Conservation (phyloP, 2,329 filamentous ascomycete species). For the Arthrinium phaeospermum region DNA sequence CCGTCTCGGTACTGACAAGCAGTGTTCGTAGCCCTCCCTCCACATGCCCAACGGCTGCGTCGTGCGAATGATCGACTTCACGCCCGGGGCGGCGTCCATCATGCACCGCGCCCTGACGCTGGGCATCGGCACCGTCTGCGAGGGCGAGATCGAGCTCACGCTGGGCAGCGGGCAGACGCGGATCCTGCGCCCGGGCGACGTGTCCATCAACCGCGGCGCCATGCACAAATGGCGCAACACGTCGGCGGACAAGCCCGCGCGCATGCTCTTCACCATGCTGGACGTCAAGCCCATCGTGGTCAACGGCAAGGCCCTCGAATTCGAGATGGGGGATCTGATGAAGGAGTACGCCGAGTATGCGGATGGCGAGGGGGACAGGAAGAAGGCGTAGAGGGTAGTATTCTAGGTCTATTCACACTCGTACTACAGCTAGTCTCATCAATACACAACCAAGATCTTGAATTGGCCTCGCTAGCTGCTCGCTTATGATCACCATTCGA, state of each 20-base stretch:
- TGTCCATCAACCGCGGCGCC: conserved; percentile 51
- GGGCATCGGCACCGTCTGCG: conserved; percentile 52
- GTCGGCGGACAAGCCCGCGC: conserved; percentile 43
- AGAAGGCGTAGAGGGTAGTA: neutral
- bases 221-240: conserved; percentile 47
- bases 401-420: too few relatives aligned
- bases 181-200: conserved; percentile 48
- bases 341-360: conserved; percentile 31
- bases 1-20: neutral
- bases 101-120: conserved; percentile 52
- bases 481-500: too few relatives aligned
- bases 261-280: conserved; percentile 42
- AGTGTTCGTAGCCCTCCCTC: neutral
- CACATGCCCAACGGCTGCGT: conserved; percentile 47
- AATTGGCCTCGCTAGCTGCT: neutral
- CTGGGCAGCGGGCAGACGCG: conserved; percentile 46
- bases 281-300: conserved; percentile 29
- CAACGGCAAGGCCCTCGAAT: conserved; percentile 25
- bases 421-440: too few relatives aligned
- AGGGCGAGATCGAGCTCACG: conserved; percentile 48
- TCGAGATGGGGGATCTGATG: conserved; percentile 31
- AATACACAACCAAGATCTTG: neutral
- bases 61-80: conserved; percentile 50
- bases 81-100: conserved; percentile 41
- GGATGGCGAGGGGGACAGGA: conserved; percentile 17